Evolutionary conservation across 495 filamentous ascomycete species (phyloP).

Genomic region (Xylaria acuta): DNA sequence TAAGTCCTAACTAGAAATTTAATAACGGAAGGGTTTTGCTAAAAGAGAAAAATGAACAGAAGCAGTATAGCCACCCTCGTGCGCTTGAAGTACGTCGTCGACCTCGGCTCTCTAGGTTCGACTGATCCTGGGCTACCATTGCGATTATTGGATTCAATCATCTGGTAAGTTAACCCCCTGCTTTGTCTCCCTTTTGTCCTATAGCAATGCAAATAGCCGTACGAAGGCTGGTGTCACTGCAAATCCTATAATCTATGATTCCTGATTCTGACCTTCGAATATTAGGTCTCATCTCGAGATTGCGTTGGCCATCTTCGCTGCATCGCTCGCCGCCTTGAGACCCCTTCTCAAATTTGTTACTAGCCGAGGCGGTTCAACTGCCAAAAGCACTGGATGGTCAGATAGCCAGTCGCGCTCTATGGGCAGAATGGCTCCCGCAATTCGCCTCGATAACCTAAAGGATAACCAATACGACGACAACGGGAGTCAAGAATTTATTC

Average conservation of each 20-base stretch:
- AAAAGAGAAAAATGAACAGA: slow-evolving; percentile 1
- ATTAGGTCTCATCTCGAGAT: slow-evolving; percentile 22
- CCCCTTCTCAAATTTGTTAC: slow-evolving; percentile 16
- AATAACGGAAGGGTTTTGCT: background rate
- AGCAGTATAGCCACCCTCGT: slow-evolving; percentile 24
- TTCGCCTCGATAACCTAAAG: slow-evolving; percentile 18
- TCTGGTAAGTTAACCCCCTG: slow-evolving; percentile 22
- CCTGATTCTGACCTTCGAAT: background rate
- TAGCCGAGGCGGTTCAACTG: background rate
- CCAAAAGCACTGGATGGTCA: slow-evolving; percentile 2
- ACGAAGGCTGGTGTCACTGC: background rate
- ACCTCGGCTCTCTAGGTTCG: slow-evolving; percentile 13
- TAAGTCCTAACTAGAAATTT: background rate
- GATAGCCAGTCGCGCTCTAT: background rate
- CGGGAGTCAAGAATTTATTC: slow-evolving; percentile 12
- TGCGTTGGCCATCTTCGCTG: slow-evolving; percentile 21
- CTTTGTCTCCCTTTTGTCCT: background rate
- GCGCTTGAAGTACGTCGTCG: slow-evolving; percentile 22
- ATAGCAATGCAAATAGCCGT: background rate
- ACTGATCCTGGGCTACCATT: slow-evolving; percentile 18
- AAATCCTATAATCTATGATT: background rate
- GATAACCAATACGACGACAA: slow-evolving; percentile 14
- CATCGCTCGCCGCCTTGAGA: slow-evolving; percentile 9
- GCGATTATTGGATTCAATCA: slow-evolving; percentile 10
- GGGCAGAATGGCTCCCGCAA: slow-evolving; percentile 7